Evolutionary conservation across 768 basidiomycete species (phyloP), one percentile per base, ranked within the genome.

Genomic region (Coprinopsis marcescibilis): DNA sequence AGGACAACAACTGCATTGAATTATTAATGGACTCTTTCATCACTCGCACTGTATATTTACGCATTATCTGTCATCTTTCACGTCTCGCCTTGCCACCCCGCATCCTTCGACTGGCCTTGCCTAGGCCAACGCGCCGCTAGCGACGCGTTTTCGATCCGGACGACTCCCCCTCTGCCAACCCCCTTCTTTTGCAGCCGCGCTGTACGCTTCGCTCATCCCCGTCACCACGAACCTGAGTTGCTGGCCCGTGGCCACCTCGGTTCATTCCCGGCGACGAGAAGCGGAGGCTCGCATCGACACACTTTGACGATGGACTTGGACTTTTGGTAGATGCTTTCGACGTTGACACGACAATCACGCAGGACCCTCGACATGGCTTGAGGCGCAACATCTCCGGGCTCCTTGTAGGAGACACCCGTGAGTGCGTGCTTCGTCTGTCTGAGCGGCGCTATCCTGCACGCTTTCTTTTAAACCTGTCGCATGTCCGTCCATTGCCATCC

Each of bases 311-410:
- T 48, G 45, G 45, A 45, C 46, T 48, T 62, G 60, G 64, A 72
- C 73, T 62, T 57, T 55, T 56, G 67, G 78, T 78, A 58, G 80
- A 78, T 67, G 68, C 63, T 61, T 64, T 62, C 57, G 54, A 52
- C 55, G 4, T 54, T 58, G 73, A 73, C 72, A 75, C 72, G 79
- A 79, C 76, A 74, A 66, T 54, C 72, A 81, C 82, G 69, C 83
- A 85, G 81, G 84, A 85, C 81, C 72, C 66, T 64, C 62, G 68
- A 57, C 59, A 61, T 27, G 55, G 76, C 75, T 77, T 65, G 76
- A 80, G 76, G 69, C 69, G 70, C 67, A 65, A 63, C 45, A 72
- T 68, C 73, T 64, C 68, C 68, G 64, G 71, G 70, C 63, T 64
- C 49, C 71, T 69, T 61, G 60, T 61, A 58, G 71, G 68, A 72